These are phyloP conservation scores for Alternaria triticimaculans DNA, from an alignment of 2,329 filamentous ascomycete species.

Conservation along the genomic window DNA sequence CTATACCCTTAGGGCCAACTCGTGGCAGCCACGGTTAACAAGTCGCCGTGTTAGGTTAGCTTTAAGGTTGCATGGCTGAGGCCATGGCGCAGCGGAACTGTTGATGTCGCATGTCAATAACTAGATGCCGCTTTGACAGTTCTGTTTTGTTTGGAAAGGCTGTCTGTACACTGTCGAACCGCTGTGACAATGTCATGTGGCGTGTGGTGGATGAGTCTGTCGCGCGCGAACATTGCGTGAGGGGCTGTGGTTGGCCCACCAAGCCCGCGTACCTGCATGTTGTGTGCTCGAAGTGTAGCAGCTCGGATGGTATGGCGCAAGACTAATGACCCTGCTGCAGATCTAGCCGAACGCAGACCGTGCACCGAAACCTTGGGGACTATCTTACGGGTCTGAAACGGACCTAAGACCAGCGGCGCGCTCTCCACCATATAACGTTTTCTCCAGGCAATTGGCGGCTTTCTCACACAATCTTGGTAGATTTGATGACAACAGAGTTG, in stretches of 20 bases:
- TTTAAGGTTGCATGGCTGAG: constrained; percentile 11
- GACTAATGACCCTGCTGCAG: constrained; percentile 18
- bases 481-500: not conserved
- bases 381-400: constrained; percentile 28
- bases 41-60: constrained; percentile 16
- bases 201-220: not conserved
- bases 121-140: constrained; percentile 19
- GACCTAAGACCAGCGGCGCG: constrained; percentile 10
- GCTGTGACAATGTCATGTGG: not conserved
- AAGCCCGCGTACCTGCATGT: constrained; percentile 5
- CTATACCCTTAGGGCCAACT: constrained; percentile 20
- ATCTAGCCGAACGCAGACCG: constrained; percentile 27
- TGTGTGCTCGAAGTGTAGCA: constrained; percentile 11
- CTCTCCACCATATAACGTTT: constrained; percentile 6
- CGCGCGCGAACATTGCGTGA: not conserved
- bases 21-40: constrained; percentile 10
- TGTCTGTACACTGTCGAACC: not conserved
- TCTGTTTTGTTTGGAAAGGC: not conserved
- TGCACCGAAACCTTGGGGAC: constrained; percentile 27
- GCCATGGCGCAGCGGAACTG: constrained; percentile 7
- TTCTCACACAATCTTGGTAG: not conserved
- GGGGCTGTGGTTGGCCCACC: not conserved
- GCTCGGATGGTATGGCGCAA: constrained; percentile 19
- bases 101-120: constrained; percentile 24
- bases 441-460: not conserved